Evolutionary conservation across 177 flowering plant species (phyloP), one percentile per base, ranked within the genome.

Genomic region (Telopea speciosissima): DNA sequence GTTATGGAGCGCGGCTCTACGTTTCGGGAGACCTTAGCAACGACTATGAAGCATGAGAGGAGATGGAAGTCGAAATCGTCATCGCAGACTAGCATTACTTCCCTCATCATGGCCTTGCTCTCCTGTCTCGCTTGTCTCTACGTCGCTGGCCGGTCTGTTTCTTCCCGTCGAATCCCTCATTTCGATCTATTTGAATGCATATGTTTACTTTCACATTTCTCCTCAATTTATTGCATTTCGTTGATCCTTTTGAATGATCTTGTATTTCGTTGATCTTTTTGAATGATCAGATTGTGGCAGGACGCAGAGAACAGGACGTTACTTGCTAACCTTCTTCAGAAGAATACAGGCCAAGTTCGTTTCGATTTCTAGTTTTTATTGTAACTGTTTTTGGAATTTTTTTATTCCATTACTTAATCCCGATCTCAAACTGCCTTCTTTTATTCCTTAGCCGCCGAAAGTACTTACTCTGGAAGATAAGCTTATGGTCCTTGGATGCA

Each of bases 61-160:
- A 74, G 91, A 72, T 77, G 83, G 81, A 86, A 89, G 84, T 87
- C 88, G 26, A 68, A 70, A 31, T 49, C 82, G 0, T 49, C 82
- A 0, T 33, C 58, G 22, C 86, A 83, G n/a, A 72, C 83, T 7
- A 77, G 83, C 42, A 83, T 64, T 60, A 79, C 95, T 5, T 83
- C 97, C 3, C 65, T 90, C 22, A 23, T 90, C 54, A 49, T 95
- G 81, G 93, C 86, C 24, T 90, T 95, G 82, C 81, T 91, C 86
- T 90, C 99, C 67, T 95, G 93, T 76, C 66, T 95, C 76, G 97
- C 99, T 61, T 95, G 96, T 88, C 93, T 95, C 73, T 95, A 95
- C 81, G 85, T 95, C 31, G 99, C 99, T 66, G 98, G 99, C 70
- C 73, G 99, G 99, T 95, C 24, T 45, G 66, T 71, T 70, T 62